Evolutionary conservation across 2,329 filamentous ascomycete genomes (phyloP).

Genomic region (Apiospora arundinis): DNA sequence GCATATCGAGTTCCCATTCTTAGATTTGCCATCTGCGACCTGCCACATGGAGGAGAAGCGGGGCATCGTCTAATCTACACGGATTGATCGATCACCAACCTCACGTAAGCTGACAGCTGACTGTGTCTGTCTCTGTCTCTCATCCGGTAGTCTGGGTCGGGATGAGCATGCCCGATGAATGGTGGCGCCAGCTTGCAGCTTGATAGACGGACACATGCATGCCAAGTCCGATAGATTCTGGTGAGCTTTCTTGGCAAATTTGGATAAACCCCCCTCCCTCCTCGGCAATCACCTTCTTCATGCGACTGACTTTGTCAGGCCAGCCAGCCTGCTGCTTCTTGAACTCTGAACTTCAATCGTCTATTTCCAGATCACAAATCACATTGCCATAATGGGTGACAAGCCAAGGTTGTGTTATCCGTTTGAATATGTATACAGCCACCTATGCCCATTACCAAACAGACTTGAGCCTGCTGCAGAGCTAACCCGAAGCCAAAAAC

Average conservation of each 20-base stretch:
- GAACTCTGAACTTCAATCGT: no score
- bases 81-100: not conserved
- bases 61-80: not conserved
- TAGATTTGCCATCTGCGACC: not conserved
- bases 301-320: no score
- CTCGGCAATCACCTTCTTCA: not conserved
- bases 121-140: no score
- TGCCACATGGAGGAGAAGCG: constrained; percentile 6
- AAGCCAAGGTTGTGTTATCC: no score
- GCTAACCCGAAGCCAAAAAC: no score
- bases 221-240: not conserved
- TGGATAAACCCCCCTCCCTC: not conserved
- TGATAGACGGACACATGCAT: not conserved
- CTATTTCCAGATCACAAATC: no score
- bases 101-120: not conserved
- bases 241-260: no score
- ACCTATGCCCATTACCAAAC: no score
- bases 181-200: not conserved
- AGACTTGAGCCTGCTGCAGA: no score
- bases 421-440: no score
- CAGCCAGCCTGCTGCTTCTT: no score
- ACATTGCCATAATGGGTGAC: no score
- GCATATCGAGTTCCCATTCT: not conserved
- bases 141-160: not conserved
- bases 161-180: not conserved